Evolutionary conservation across 306 rosid species (phyloP).

Genomic region (Potentilla sterilis): DNA sequence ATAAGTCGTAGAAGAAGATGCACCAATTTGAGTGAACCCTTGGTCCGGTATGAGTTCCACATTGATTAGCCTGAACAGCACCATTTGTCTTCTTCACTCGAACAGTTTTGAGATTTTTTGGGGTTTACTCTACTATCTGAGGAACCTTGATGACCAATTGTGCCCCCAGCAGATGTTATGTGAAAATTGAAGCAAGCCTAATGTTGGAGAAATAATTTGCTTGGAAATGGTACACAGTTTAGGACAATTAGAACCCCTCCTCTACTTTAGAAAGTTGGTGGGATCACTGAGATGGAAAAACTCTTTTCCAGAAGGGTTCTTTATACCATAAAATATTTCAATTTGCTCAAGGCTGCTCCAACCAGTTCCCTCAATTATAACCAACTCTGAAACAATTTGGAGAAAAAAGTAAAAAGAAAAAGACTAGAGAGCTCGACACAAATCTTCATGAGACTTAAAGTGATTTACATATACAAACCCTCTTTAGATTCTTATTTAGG

Average conservation of each 20-base stretch:
- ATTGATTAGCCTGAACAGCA: neutral
- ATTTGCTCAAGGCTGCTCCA: conserved; percentile 40
- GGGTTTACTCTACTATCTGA: neutral
- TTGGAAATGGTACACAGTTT: neutral
- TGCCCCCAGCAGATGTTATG: neutral
- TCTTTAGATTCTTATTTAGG: conserved; percentile 35
- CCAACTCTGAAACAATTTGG: conserved; percentile 24
- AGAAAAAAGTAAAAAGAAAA: neutral
- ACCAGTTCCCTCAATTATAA: conserved; percentile 37
- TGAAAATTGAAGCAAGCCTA: neutral
- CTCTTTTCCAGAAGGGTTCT: conserved; percentile 27
- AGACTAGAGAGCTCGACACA: conserved; percentile 27
- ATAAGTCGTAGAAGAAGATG: neutral
- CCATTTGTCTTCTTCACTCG: neutral
- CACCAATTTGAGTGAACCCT: neutral
- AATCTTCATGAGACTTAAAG: conserved; percentile 31
- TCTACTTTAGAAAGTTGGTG: neutral
- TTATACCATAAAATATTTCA: conserved; percentile 24
- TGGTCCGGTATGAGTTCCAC: neutral
- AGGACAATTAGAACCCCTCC: neutral
- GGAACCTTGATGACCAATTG: neutral
- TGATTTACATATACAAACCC: conserved; percentile 45
- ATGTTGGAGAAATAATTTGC: neutral
- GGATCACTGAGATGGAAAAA: conserved; percentile 6
- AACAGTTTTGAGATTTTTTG: neutral